Evolutionary conservation across 192 early-diverging fungal species (phyloP).

Genomic region (Backusella macrospora): DNA sequence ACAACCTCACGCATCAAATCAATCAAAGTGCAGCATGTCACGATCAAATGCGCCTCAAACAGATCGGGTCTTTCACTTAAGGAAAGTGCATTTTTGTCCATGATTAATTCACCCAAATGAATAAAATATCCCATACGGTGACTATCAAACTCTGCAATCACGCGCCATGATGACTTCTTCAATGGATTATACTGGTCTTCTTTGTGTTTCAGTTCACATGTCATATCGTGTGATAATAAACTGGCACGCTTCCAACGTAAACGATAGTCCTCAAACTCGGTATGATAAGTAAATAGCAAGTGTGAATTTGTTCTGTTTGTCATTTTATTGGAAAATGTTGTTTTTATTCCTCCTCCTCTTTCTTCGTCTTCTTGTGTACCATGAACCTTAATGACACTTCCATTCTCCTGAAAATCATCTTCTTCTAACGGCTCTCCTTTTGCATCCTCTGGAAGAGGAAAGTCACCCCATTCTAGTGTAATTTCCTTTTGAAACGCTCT

Average conservation of each 20-base stretch:
- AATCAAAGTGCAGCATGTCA: constrained; percentile 38
- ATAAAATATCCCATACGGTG: constrained; percentile 42
- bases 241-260: constrained; percentile 38
- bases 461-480: constrained; percentile 31
- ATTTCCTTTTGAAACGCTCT: constrained; percentile 43
- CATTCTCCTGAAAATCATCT: not conserved
- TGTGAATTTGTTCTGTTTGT: constrained; percentile 26
- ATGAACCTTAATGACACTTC: too few relatives aligned
- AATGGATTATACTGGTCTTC: not conserved
- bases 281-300: constrained; percentile 34
- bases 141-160: constrained; percentile 39
- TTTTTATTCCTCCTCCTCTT: not conserved
- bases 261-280: constrained; percentile 24
- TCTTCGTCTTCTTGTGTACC: not conserved
- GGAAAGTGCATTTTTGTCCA: constrained; percentile 22
- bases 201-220: constrained; percentile 25
- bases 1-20: constrained; percentile 38
- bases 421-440: not conserved
- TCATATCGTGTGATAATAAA: constrained; percentile 37
- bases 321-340: constrained; percentile 16
- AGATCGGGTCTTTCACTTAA: constrained; percentile 20
- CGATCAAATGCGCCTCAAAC: constrained; percentile 30
- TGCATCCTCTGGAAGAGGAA: not conserved
- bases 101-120: constrained; percentile 30
- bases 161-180: constrained; percentile 5